phyloP scores from a whole-genome alignment of 805 yeast species.

The Lipomyces japonicus region DNA sequence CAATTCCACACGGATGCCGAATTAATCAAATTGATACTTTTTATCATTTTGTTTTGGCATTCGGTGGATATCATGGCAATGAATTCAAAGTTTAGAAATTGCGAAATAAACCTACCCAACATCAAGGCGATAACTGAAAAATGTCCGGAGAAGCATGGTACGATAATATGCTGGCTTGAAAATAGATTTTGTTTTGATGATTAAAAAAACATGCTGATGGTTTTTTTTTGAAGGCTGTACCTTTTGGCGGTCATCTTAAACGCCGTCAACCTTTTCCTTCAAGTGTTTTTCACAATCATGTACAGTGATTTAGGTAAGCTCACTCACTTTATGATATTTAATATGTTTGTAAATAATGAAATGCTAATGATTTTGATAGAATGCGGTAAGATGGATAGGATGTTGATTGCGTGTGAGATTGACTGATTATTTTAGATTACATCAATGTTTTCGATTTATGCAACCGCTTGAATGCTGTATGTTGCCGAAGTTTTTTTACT shows the following conservation, averaged over 20 bases:
- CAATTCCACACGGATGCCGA: too few species aligned
- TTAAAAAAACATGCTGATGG: conserved; percentile 5
- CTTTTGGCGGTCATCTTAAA: conserved; percentile 68
- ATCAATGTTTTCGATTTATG: conserved; percentile 96
- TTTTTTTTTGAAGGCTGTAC: conserved; percentile 33
- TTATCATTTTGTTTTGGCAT: too few species aligned
- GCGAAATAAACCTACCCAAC: too few species aligned
- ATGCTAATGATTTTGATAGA: conserved; percentile 14
- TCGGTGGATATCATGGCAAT: too few species aligned
- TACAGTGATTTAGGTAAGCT: conserved; percentile 85
- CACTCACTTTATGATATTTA: too few species aligned
- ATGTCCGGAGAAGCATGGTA: conserved; percentile 52
- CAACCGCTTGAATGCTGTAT: conserved; percentile 69
- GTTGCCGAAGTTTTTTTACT: conserved; percentile 7
- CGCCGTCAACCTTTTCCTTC: conserved; percentile 82
- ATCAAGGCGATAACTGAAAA: conserved; percentile 1
- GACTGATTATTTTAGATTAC: conserved; percentile 59
- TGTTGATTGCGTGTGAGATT: not conserved
- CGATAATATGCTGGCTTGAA: conserved; percentile 29
- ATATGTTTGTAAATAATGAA: not conserved
- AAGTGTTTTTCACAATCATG: conserved; percentile 92
- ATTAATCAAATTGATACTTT: too few species aligned
- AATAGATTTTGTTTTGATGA: too few species aligned
- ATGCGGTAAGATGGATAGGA: conserved; percentile 27
- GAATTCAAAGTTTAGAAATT: too few species aligned